Percentiles rank a stretch among this genome's conserved stretches.
Evolutionary conservation across 2,329 filamentous ascomycete genomes (phyloP).

Genomic region (Aspergillus arachidicola): DNA sequence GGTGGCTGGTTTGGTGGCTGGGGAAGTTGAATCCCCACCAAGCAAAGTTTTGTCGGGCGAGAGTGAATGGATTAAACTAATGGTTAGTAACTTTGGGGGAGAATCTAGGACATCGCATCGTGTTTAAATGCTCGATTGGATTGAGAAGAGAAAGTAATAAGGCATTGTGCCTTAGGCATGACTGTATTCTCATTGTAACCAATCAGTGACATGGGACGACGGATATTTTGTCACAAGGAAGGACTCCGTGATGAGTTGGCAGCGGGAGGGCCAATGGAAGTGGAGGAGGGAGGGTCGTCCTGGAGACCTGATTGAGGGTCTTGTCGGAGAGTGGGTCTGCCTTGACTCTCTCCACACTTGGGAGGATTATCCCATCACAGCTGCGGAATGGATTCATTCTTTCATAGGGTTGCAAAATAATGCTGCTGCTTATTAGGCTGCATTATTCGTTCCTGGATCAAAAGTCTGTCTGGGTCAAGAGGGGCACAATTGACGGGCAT

Average conservation of each 20-base stretch:
- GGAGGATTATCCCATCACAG: background rate
- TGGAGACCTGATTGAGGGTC: background rate
- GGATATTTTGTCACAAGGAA: slow-evolving; percentile 1
- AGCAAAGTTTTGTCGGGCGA: background rate
- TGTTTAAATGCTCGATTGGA: background rate
- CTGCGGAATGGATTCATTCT: background rate
- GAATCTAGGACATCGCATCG: background rate
- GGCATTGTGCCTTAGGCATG: background rate
- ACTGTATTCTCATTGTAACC: background rate
- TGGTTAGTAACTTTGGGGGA: background rate
- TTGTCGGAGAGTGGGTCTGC: background rate
- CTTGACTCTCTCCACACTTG: background rate
- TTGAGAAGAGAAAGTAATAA: background rate
- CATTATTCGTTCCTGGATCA: background rate
- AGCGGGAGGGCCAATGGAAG: slow-evolving; percentile 15
- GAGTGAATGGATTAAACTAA: background rate
- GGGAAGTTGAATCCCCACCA: background rate
- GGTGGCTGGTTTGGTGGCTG: slow-evolving; percentile 14
- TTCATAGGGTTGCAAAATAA: slow-evolving; percentile 1
- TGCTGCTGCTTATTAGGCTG: slow-evolving; percentile 1
- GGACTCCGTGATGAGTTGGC: slow-evolving; percentile 26
- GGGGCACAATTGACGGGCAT: background rate
- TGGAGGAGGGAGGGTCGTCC: slow-evolving; percentile 12
- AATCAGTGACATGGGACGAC: background rate
- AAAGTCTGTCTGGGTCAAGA: background rate